A percentile compares a stretch with the other conserved stretches of the same genome.
phyloP scores from a whole-genome alignment of 108 stramenopile species.

The Cyclotella atomus region DNA sequence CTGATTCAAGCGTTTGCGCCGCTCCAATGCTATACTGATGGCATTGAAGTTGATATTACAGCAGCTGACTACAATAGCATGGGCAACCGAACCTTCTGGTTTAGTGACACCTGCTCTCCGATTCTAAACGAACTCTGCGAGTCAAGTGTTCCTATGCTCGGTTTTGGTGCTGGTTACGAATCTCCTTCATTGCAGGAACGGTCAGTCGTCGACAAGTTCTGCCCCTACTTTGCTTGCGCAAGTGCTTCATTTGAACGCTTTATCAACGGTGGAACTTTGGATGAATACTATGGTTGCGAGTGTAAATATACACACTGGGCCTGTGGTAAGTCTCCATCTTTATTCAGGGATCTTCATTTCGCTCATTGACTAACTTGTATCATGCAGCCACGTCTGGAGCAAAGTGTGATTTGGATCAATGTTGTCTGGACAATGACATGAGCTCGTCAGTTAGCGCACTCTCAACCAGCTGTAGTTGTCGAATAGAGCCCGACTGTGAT shows the following conservation, averaged over 20 bases:
- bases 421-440: not conserved
- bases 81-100: not conserved
- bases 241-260: not conserved
- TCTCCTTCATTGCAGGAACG: not conserved
- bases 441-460: not conserved
- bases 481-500: slow-evolving; percentile 8
- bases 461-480: not conserved
- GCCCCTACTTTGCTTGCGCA: slow-evolving; percentile 6
- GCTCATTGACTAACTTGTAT: no score
- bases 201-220: not conserved
- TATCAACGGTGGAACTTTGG: not conserved
- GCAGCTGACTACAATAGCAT: not conserved
- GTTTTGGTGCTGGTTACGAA: not conserved
- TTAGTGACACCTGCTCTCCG: not conserved
- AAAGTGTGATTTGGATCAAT: not conserved
- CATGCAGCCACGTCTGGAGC: not conserved
- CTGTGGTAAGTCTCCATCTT: no score
- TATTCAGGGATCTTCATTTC: no score
- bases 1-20: not conserved
- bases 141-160: not conserved
- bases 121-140: not conserved
- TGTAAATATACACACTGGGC: not conserved
- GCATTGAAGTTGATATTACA: not conserved
- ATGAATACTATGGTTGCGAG: slow-evolving; percentile 2
- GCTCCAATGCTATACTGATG: not conserved